Conservation (phyloP, 2,329 filamentous ascomycete genomes). For the Aquanectria penicillioides region DNA sequence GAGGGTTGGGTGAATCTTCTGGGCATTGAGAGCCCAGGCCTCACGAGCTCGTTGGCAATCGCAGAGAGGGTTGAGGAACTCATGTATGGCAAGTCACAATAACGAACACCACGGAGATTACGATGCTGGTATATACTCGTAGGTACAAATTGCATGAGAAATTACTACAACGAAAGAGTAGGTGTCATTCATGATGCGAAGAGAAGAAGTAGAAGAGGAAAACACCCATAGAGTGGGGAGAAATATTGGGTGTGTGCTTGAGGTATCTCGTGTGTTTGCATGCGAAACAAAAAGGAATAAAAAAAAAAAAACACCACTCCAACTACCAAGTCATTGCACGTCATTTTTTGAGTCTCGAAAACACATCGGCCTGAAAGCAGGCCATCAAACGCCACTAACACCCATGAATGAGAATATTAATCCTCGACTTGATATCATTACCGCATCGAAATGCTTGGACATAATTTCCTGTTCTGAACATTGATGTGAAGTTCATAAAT, state of each 20-base stretch:
- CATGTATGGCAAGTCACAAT: slow-evolving; percentile 51
- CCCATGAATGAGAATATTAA: neutral
- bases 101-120: neutral
- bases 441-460: slow-evolving; percentile 64
- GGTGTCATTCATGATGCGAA: slow-evolving; percentile 5
- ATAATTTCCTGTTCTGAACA: slow-evolving; percentile 67
- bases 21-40: slow-evolving; percentile 91
- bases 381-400: slow-evolving; percentile 19
- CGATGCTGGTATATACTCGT: neutral
- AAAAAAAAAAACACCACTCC: slow-evolving; percentile 23
- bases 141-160: slow-evolving; percentile 4
- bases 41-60: slow-evolving; percentile 89
- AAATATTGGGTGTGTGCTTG: slow-evolving; percentile 13
- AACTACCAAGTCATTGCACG: slow-evolving; percentile 32
- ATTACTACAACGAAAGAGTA: slow-evolving; percentile 22
- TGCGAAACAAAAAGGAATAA: no score
- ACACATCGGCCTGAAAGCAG: neutral
- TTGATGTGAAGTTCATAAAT: slow-evolving; percentile 81
- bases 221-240: slow-evolving; percentile 28
- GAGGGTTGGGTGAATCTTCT: slow-evolving; percentile 88
- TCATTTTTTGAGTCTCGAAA: slow-evolving; percentile 38
- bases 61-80: slow-evolving; percentile 75
- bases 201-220: slow-evolving; percentile 16
- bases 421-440: slow-evolving; percentile 43
- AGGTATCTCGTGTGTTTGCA: slow-evolving; percentile 33